Conservation (phyloP, 139 green algal genomes). For the Nannochloris sp. region DNA sequence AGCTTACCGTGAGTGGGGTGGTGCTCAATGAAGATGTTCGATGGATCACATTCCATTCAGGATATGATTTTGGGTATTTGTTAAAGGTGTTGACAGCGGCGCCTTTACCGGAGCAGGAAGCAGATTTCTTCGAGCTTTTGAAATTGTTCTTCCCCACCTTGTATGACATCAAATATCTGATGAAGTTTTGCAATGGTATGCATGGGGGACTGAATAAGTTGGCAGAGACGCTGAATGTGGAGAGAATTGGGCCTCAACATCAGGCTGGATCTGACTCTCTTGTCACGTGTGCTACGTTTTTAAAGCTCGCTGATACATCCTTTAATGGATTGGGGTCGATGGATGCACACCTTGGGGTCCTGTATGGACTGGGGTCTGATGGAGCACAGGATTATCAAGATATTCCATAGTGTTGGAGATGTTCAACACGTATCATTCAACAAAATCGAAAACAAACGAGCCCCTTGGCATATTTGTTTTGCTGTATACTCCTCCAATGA, state of each 20-base stretch:
- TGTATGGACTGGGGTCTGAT: conserved; percentile 88
- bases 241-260: conserved; percentile 90
- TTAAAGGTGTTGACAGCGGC: conserved; percentile 92
- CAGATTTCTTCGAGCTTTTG: conserved; percentile 90
- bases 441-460: too few species aligned
- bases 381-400: conserved; percentile 14
- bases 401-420: background rate
- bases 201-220: conserved; percentile 96
- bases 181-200: conserved; percentile 90
- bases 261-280: conserved; percentile 88
- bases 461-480: too few species aligned
- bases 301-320: conserved; percentile 76
- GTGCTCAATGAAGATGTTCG: conserved; percentile 89
- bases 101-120: conserved; percentile 71
- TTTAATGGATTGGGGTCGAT: conserved; percentile 69
- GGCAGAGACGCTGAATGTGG: conserved; percentile 86
- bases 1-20: conserved; percentile 92
- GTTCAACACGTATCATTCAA: too few species aligned
- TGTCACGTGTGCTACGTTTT: conserved; percentile 83
- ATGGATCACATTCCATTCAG: conserved; percentile 86
- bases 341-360: conserved; percentile 66
- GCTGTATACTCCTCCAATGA: background rate
- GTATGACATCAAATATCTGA: conserved; percentile 99
- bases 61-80: conserved; percentile 99
- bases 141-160: conserved; percentile 92